Percentiles rank a stretch among this genome's conserved stretches.
Conservation (phyloP, 768 basidiomycete genomes). For the Lactifluus rugatus region DNA sequence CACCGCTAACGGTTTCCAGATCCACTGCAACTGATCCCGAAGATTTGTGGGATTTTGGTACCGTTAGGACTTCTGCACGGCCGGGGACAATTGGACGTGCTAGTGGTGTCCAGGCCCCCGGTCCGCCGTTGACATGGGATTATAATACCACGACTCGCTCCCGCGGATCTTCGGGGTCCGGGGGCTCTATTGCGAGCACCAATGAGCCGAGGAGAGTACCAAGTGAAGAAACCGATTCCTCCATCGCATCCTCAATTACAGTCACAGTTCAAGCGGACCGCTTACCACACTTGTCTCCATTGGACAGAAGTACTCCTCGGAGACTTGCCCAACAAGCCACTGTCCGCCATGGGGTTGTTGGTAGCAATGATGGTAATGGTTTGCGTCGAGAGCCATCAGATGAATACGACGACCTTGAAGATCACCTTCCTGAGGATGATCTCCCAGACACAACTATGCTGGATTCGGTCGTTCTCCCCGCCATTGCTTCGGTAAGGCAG, state of each 20-base stretch:
- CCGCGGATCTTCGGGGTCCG: conserved; percentile 32
- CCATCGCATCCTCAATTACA: conserved; percentile 33
- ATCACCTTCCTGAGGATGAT: conserved; percentile 39
- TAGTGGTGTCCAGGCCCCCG: conserved; percentile 48
- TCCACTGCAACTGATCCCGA: conserved; percentile 52
- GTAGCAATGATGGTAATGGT: conserved; percentile 25
- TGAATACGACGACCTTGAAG: conserved; percentile 55
- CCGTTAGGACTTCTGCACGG: conserved; percentile 63
- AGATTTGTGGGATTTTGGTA: conserved; percentile 97
- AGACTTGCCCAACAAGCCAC: conserved; percentile 54
- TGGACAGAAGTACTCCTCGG: conserved; percentile 26
- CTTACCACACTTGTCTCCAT: conserved; percentile 45
- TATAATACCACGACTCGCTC: conserved; percentile 43
- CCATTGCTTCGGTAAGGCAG: conserved; percentile 80
- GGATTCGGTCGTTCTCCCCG: conserved; percentile 90
- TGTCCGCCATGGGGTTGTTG: conserved; percentile 39
- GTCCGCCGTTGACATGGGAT: conserved; percentile 72
- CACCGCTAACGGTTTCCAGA: conserved; percentile 27
- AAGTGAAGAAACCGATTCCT: conserved; percentile 25
- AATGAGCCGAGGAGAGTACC: conserved; percentile 23
- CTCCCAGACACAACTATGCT: conserved; percentile 84
- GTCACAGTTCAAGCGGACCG: conserved; percentile 40
- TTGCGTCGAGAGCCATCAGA: conserved; percentile 43
- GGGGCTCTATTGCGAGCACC: conserved; percentile 28
- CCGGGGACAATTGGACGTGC: conserved; percentile 55